Evolutionary conservation across 2,329 filamentous ascomycete genomes (phyloP).

Genomic region (Penicillium sp.): DNA sequence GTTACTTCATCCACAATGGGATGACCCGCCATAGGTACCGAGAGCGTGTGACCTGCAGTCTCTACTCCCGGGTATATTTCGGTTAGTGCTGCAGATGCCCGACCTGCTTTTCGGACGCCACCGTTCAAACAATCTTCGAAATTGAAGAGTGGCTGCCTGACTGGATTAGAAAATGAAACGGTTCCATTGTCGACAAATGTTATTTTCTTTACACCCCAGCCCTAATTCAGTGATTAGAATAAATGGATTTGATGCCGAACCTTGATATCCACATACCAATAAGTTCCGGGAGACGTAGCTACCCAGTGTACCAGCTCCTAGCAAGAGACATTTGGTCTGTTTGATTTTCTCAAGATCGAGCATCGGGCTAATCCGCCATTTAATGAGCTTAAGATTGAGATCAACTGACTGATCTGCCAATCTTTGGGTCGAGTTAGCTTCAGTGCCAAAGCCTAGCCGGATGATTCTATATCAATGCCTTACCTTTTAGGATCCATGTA

Average conservation of each 20-base stretch:
- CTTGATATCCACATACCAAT: conserved; percentile 51
- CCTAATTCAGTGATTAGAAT: conserved; percentile 41
- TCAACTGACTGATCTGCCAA: conserved; percentile 94
- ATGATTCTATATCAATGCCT: background rate
- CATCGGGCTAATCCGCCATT: conserved; percentile 91
- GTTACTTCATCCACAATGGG: conserved; percentile 72
- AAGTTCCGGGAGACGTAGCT: conserved; percentile 90
- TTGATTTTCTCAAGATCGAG: conserved; percentile 88
- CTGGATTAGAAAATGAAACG: conserved; percentile 95
- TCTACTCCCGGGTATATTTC: conserved; percentile 91
- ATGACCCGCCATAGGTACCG: conserved; percentile 94
- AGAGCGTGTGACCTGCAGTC: conserved; percentile 73
- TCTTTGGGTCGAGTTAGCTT: conserved; percentile 27
- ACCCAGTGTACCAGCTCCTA: conserved; percentile 89
- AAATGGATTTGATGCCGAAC: background rate
- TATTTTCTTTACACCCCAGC: conserved; percentile 93
- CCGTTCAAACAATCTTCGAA: conserved; percentile 87
- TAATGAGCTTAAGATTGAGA: conserved; percentile 96
- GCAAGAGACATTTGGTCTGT: conserved; percentile 80
- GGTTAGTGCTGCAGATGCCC: conserved; percentile 75
- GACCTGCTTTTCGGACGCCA: conserved; percentile 76
- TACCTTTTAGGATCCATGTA: conserved; percentile 84
- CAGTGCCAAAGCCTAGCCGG: background rate
- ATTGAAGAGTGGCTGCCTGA: conserved; percentile 87
- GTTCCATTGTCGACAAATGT: conserved; percentile 92